Base-by-base conservation (phyloP, 768 basidiomycete genomes). In the Suillus occidentalis region DNA sequence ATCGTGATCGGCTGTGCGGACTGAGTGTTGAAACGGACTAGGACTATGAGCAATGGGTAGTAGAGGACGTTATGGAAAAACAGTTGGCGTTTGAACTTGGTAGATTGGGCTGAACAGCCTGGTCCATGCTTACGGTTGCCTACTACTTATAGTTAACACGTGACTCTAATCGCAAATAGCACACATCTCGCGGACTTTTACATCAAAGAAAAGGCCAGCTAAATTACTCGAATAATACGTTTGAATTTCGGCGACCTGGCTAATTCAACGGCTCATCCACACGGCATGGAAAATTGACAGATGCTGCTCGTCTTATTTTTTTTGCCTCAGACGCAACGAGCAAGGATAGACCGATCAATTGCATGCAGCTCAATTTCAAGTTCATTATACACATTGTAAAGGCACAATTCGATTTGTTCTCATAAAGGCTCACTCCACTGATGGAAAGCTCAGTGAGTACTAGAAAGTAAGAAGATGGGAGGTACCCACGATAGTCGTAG, bases 101-200 rank as follows among this genome's bases (percentile, higher is more conserved):
- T n/a, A n/a, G n/a, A n/a, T n/a, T n/a, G n/a, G n/a, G n/a, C n/a
- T n/a, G n/a, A n/a, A n/a, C n/a, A n/a, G n/a, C n/a, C n/a, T n/a
- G n/a, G n/a, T n/a, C n/a, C n/a, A n/a, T n/a, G n/a, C n/a, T n/a
- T n/a, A 34, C 25, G 25, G 31, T 61, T 42, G 59, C 43, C 66
- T 73, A 75, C 67, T 72, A 75, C 75, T 75, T 75, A 77, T 72
- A 74, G 66, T n/a, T 42, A 18, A 63, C 74, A 75, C 74, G 75
- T 75, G 74, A 64, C 58, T 22, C 14, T 22, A 20, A 45, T 16
- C 14, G 40, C 39, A 39, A 39, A 39, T 39, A 36, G 7, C 34
- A 36, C 34, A 28, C 34, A 36, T 36, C 31, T 31, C 31, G 31
- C 31, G 31, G 28, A 28, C 31, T 31, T 31, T 31, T 28, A 28